Evolutionary conservation across 2,329 filamentous ascomycete genomes (phyloP), one percentile per base, ranked within the genome.

Genomic region (Monosporascus sp.): DNA sequence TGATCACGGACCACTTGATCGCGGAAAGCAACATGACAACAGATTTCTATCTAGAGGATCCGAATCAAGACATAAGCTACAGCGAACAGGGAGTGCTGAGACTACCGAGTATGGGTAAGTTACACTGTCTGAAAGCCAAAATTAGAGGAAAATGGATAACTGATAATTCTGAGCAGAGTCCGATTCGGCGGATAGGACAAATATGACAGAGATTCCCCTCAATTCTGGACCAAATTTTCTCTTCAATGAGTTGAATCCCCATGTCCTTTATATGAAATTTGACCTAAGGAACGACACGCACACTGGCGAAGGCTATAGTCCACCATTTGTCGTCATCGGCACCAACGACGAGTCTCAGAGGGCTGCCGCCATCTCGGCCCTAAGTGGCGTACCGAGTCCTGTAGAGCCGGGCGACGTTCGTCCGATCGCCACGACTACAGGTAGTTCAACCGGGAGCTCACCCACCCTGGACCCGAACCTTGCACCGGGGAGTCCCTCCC

Each of bases 391-490:
- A 5, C 9, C 1, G 31, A 11, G 1, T 14, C 31, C 3, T 9
- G 9, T 5, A 35, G 14, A 35, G 31, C 1, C 0, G 11, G 31
- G 14, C 11, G 9, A 31, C 11, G 53, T 62, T 8, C 47, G 60
- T 20, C 20, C n/a, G 26, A 35, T 60, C 26, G 16, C 14, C 16
- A 11, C 48, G 14, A 1, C 49, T 26, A n/a, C 56, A 14, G 11
- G 14, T 35, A 11, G 14, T 35, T 5, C 31, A 14, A 5, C 11
- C 9, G 11, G 31, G 5, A 35, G 5, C 31, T 14, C 31, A 11
- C 2, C 11, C 31, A 3, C 31, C 9, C 11, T 11, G 31, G 14
- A 9, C 4, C 11, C 9, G 31, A 35, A 5, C 31, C 31, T 11
- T 35, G 14, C 11, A 14, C 4, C 11, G 5, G 11, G 11, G 9